phyloP scores from a whole-genome alignment of 768 basidiomycete genomes.

The Russula ochroleuca region DNA sequence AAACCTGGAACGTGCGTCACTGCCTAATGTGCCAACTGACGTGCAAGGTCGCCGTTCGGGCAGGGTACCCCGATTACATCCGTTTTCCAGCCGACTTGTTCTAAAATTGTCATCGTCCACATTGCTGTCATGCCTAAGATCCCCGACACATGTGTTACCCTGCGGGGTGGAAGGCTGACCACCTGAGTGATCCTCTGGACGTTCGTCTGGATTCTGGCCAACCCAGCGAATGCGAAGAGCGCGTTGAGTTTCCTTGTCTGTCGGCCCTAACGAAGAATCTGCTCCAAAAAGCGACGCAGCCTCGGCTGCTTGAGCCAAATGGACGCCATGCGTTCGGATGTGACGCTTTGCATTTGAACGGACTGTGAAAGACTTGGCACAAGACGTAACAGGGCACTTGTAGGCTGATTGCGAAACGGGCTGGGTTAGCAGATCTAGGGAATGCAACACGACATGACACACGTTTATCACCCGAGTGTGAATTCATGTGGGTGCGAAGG shows the following conservation, averaged over 20 bases:
- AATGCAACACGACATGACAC: conserved; percentile 23
- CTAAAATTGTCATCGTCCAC: conserved; percentile 6
- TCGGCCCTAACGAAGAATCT: neutral
- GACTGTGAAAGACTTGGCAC: conserved; percentile 66
- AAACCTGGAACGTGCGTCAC: conserved; percentile 17
- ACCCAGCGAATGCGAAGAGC: conserved; percentile 25
- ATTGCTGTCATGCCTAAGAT: conserved; percentile 1
- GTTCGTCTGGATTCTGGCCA: conserved; percentile 15
- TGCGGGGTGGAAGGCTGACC: conserved; percentile 6
- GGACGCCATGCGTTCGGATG: conserved; percentile 68
- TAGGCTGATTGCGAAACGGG: conserved; percentile 30
- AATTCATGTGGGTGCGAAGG: conserved; percentile 43
- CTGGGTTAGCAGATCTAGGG: neutral
- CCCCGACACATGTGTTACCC: neutral
- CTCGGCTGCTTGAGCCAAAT: conserved; percentile 28
- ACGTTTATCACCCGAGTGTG: conserved; percentile 43
- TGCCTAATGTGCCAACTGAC: neutral
- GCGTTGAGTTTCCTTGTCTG: conserved; percentile 20
- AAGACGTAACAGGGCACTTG: conserved; percentile 54
- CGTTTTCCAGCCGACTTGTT: conserved; percentile 9
- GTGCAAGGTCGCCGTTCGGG: neutral
- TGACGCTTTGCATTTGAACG: conserved; percentile 79
- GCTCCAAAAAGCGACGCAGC: conserved; percentile 1
- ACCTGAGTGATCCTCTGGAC: conserved; percentile 4
- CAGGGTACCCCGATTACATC: neutral